Evolutionary conservation across 306 rosid genomes (phyloP), one percentile per base, ranked within the genome.

Genomic region (Potentilla sterilis): DNA sequence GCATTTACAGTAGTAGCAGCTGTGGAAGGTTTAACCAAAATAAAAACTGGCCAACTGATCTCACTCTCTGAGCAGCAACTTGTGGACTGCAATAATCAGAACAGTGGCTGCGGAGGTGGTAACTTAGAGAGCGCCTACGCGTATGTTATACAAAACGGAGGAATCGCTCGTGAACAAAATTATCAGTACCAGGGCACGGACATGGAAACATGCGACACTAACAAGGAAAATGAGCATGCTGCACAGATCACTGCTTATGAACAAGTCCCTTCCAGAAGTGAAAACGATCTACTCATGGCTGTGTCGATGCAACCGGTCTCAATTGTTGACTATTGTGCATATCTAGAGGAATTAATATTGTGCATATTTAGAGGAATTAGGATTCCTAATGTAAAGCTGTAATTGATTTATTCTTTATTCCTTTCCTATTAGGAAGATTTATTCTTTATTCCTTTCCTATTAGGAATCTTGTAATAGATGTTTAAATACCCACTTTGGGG

Each of bases 21-120:
- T 18, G 64, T 58, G 16, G 64, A 58, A 28, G 76, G 76, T 9
- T 6, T 54, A 19, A 54, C 21, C 54, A 5, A 81, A 44, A 85
- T 85, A 28, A 61, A 37, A 67, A 77, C 51, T 0, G 79, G 84
- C 11, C 44, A 77, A 0, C 24, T 85, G 61, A 6, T 43, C 22
- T 77, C 88, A 13, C 47, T 85, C 40, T 82, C 85, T 6, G 83
- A 76, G 67, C 84, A 83, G 67, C 77, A 86, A 42, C 72, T 84
- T 5, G 18, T 79, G 32, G 85, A 86, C n/a, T 81, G 88, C 48
- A 34, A 10, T n/a, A 16, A 9, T 0, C 37, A 14, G 0, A 72
- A 21, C 41, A 3, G 13, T 0, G 83, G 85, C 1, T 76, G 86
- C 67, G 0, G 2, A 0, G 75, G 69, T 15, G 34, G 57, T 2